A percentile compares a stretch with the other conserved stretches of the same genome.
These are phyloP conservation scores for Solanum chiquidenum DNA, from an alignment of 257 asterid genomes.

Conservation along the genomic window DNA sequence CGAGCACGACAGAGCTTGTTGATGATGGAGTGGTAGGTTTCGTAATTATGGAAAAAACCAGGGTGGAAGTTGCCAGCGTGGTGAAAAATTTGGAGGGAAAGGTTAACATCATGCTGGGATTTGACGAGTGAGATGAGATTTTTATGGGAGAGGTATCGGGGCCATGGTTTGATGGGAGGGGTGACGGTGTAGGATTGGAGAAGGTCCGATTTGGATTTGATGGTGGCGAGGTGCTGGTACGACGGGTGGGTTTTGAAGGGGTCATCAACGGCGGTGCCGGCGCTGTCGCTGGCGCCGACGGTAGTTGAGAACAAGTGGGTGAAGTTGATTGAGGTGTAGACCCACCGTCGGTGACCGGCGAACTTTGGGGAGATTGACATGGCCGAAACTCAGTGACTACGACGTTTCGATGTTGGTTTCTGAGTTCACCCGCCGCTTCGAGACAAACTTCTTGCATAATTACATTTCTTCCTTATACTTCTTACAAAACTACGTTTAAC, in stretches of 20 bases:
- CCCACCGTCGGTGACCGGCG: neutral
- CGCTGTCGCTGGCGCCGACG: neutral
- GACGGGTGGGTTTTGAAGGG: slow-evolving; percentile 19
- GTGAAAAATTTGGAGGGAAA: slow-evolving; percentile 72
- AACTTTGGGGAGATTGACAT: neutral
- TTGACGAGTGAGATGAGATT: slow-evolving; percentile 49
- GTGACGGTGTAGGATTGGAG: slow-evolving; percentile 55
- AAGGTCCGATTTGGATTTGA: slow-evolving; percentile 50
- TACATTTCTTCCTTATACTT: neutral
- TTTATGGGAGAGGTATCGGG: slow-evolving; percentile 49
- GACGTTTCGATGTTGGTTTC: neutral
- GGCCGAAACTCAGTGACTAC: neutral
- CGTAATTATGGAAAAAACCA: slow-evolving; percentile 47
- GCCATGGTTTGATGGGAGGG: slow-evolving; percentile 95
- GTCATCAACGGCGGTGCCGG: slow-evolving; percentile 4
- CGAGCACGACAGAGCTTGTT: slow-evolving; percentile 64
- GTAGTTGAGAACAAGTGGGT: slow-evolving; percentile 17
- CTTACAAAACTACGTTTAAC: neutral
- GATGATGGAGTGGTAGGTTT: slow-evolving; percentile 63
- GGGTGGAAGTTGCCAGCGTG: slow-evolving; percentile 67
- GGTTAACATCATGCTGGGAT: slow-evolving; percentile 58
- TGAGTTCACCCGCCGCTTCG: neutral
- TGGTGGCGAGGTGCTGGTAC: slow-evolving; percentile 30
- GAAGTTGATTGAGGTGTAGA: neutral
- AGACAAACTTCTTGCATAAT: neutral